Conservation (phyloP, 345 rosid species). For the Corchorus capsularis region DNA sequence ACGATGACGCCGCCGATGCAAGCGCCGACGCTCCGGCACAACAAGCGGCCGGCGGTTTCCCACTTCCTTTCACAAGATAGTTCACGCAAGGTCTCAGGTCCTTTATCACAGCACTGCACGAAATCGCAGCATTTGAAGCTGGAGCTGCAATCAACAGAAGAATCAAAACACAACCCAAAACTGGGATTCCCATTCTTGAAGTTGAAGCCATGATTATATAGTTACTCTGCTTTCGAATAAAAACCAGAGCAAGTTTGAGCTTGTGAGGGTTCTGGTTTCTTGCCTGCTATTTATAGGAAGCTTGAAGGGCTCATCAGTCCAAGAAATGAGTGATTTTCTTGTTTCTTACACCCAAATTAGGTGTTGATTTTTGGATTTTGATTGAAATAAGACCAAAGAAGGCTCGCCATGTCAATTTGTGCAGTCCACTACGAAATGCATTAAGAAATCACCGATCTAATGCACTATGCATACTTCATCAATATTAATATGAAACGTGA, state of each 20-base stretch:
- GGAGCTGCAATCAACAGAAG: constrained; percentile 35
- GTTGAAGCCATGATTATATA: constrained; percentile 20
- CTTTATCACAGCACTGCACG: constrained; percentile 58
- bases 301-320: not conserved
- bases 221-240: not conserved
- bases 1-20: constrained; percentile 45
- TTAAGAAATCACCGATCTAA: not conserved
- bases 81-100: constrained; percentile 70
- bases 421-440: constrained; percentile 6
- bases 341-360: constrained; percentile 18
- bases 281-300: constrained; percentile 8
- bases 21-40: constrained; percentile 58
- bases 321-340: not conserved
- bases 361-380: constrained; percentile 6
- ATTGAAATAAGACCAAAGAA: constrained; percentile 5
- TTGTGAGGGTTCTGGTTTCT: no score
- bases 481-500: not conserved
- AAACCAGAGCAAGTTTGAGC: not conserved
- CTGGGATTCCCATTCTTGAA: constrained; percentile 17
- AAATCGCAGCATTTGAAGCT: constrained; percentile 47
- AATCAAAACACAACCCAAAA: constrained; percentile 27
- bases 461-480: not conserved
- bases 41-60: constrained; percentile 60
- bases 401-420: constrained; percentile 1
- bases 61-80: constrained; percentile 60